Evolutionary conservation across 805 yeast genomes (phyloP), one percentile per base, ranked within the genome.

Genomic region (Suhomyces prunicola): DNA sequence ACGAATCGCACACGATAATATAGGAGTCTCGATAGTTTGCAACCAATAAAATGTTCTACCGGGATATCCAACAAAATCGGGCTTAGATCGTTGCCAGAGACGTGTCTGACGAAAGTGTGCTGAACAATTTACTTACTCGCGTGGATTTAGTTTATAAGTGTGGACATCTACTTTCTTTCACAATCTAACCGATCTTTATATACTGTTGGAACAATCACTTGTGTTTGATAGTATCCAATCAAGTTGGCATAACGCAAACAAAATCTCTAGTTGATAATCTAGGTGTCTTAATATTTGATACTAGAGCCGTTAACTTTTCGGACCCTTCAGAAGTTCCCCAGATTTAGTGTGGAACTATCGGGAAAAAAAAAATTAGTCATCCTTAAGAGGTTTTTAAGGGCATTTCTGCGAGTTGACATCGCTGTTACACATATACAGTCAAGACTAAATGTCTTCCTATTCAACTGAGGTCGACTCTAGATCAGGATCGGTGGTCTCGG

Each of bases 381-480:
- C 23, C 13, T 39, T 39, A 39, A 17, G 23, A 17, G 41, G 12
- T 36, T 36, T 36, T 15, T 39, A 6, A 17, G 24, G 24, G 42
- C 24, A 17, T 39, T 39, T 39, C 7, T 39, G 6, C 13, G 1
- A 39, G 19, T 6, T 19, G 12, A 19, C 7, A 5, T 3, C 24
- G 10, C 33, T 29, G 33, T 6, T 29, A 5, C 42, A 39, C n/a
- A 39, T 4, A 39, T 12, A 17, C 24, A 6, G 19, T 39, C 42
- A 39, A 39, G 24, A 39, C 10, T 39, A 8, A 36, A 42, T 42
- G 46, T 42, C 46, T 42, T 42, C 46, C 46, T 42, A 42, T 42
- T 42, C 46, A 42, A 42, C 46, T 42, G 31, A 42, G 46, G 46
- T 42, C 10, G 46, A 42, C 31, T 22, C 46, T 42, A 17, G 26